Evolutionary conservation across 2,329 filamentous ascomycete genomes (phyloP).

Genomic region (Ceratocystis eucalypticola): DNA sequence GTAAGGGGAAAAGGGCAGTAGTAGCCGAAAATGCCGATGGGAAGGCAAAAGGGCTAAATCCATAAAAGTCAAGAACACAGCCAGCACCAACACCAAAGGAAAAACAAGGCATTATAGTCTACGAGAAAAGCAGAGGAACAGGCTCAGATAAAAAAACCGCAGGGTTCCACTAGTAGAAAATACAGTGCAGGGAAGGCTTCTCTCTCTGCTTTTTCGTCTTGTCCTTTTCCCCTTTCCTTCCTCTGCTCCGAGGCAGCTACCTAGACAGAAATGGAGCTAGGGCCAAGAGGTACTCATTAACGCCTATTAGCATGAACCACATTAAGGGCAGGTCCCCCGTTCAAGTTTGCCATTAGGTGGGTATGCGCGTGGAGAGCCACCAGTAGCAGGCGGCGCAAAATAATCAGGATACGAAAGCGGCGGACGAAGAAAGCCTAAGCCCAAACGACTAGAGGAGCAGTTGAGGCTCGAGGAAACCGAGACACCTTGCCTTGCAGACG

Average conservation of each 20-base stretch:
- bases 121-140: not conserved
- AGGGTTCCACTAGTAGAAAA: not conserved
- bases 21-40: slow-evolving; percentile 19
- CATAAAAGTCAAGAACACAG: not conserved
- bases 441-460: not conserved
- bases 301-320: no score
- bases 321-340: no score
- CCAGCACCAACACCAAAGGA: not conserved
- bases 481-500: not conserved
- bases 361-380: no score
- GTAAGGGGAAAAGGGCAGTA: slow-evolving; percentile 11
- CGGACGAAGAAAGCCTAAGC: not conserved
- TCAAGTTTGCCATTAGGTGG: no score
- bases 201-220: not conserved
- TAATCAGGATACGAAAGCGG: not conserved
- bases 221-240: not conserved
- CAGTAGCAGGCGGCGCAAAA: not conserved
- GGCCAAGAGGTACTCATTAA: not conserved
- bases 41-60: slow-evolving; percentile 10
- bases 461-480: not conserved
- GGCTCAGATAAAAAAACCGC: not conserved
- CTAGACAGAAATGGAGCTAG: not conserved
- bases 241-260: not conserved
- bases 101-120: not conserved
- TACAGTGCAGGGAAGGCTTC: not conserved